Evolutionary conservation across 495 filamentous ascomycete species (phyloP).

Genomic region (Chaetomium fimeti): DNA sequence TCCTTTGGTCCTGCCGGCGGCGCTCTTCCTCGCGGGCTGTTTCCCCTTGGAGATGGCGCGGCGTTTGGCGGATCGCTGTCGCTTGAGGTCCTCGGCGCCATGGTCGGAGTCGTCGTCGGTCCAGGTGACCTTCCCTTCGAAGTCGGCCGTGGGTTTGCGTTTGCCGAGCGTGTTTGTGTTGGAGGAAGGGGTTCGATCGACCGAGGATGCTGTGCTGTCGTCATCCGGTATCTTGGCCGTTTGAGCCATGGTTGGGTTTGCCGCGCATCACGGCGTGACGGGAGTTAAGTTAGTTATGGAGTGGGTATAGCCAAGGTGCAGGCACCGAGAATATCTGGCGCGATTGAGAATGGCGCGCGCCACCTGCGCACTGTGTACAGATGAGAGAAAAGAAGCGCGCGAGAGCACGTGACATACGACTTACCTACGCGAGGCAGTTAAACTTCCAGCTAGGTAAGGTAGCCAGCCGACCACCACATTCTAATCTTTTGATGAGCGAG

Average conservation of each 20-base stretch:
- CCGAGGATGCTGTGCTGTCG: conserved; percentile 24
- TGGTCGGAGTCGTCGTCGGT: conserved; percentile 44
- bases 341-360: background rate
- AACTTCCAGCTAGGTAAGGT: too few species aligned
- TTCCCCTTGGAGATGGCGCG: conserved; percentile 28
- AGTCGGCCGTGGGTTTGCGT: conserved; percentile 30
- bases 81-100: conserved; percentile 36
- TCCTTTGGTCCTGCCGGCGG: background rate
- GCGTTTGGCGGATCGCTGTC: conserved; percentile 25
- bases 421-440: too few species aligned
- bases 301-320: too few species aligned
- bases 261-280: conserved; percentile 6
- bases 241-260: conserved; percentile 22
- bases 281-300: background rate
- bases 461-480: too few species aligned
- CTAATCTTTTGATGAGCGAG: too few species aligned
- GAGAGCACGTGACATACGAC: conserved; percentile 20
- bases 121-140: conserved; percentile 43
- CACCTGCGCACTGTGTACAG: background rate
- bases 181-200: background rate
- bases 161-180: conserved; percentile 18
- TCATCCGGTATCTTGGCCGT: conserved; percentile 31
- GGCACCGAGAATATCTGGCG: background rate
- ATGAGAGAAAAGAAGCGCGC: conserved; percentile 12
- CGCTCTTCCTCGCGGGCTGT: conserved; percentile 5